Evolutionary conservation across 441 rosid species (phyloP), one percentile per base, ranked within the genome.

Genomic region (Erysimum pusillum): DNA sequence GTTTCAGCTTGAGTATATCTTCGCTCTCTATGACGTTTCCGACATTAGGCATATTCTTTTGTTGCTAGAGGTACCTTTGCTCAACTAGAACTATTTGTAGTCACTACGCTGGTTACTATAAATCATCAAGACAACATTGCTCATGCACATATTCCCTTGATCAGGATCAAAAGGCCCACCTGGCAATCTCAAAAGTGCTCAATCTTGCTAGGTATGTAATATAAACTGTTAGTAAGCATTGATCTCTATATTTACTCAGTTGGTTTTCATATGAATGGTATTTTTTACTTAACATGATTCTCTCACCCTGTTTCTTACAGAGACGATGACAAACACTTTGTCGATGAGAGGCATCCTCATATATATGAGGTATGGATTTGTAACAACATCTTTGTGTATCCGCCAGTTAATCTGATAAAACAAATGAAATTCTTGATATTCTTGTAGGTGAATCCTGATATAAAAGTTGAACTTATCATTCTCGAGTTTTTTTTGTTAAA

Each of bases 31-130:
- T 74, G 98, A 94, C 82, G 95, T 94, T 81, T 85, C 97, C 67
- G 90, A 94, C 86, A 94, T 94, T 49, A 92, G 98, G 98, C 97
- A 89, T 69, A 85, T 94, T 82, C 98, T 97, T 68, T 74, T 87
- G 77, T 87, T 94, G 77, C 80, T 94, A 39, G 87, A 86, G 85
- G 98, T 94, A 84, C 35, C 42, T 38, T 25, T 63, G 38, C 48
- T 73, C 17, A 54, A 32, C 53, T 59, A 32, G 9, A 7, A 48
- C 6, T 36, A 12, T 28, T 58, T 1, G 6, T 61, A 58, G 35
- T 58, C 64, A 53, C 31, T 13, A 38, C 7, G 58, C 34, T 15
- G 44, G 52, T 28, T 28, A 39, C 48, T 34, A 22, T 56, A 18
- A 57, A 53, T 76, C n/a, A n/a, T n/a, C n/a, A n/a, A n/a, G n/a